These are phyloP conservation scores for Hortiboletus flavorubellus DNA, from an alignment of 768 basidiomycete genomes.

Conservation along the genomic window DNA sequence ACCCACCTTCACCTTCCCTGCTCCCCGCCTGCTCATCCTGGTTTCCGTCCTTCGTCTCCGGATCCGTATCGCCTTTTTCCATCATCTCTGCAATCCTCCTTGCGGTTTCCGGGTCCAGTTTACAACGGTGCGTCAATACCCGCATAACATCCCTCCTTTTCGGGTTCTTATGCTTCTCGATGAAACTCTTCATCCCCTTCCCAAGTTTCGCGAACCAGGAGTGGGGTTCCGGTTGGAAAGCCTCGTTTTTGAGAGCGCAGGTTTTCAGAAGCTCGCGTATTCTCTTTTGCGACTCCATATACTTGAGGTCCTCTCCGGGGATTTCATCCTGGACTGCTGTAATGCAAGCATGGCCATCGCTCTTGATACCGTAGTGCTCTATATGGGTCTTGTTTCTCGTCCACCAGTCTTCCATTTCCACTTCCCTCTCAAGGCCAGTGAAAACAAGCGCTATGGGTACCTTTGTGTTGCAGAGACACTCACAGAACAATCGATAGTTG, in stretches of 20 bases:
- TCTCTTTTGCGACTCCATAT: conserved; percentile 17
- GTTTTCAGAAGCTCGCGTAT: conserved; percentile 19
- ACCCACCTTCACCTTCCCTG: neutral
- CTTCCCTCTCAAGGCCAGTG: conserved; percentile 39
- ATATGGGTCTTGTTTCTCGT: conserved; percentile 25
- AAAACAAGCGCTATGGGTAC: conserved; percentile 41
- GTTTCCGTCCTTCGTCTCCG: neutral
- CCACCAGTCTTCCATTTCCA: conserved; percentile 36
- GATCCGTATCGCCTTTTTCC: conserved; percentile 6
- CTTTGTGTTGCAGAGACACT: conserved; percentile 35
- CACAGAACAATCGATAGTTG: conserved; percentile 40
- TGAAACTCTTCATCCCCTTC: conserved; percentile 12
- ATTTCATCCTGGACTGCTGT: conserved; percentile 26
- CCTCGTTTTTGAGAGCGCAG: conserved; percentile 11
- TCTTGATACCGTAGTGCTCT: conserved; percentile 21
- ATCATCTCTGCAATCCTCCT: conserved; percentile 22
- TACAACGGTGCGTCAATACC: conserved; percentile 25
- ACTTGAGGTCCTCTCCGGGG: conserved; percentile 21
- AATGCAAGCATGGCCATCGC: conserved; percentile 32
- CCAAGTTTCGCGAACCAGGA: conserved; percentile 18
- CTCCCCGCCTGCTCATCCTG: neutral
- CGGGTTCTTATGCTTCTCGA: conserved; percentile 12
- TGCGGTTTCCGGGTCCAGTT: conserved; percentile 26
- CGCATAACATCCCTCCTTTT: conserved; percentile 17
- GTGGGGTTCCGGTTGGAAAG: conserved; percentile 14